A percentile compares a stretch with the other conserved stretches of the same genome.
Conservation (phyloP, 1,284 basidiomycete species). For the Agroathelia rolfsii region DNA sequence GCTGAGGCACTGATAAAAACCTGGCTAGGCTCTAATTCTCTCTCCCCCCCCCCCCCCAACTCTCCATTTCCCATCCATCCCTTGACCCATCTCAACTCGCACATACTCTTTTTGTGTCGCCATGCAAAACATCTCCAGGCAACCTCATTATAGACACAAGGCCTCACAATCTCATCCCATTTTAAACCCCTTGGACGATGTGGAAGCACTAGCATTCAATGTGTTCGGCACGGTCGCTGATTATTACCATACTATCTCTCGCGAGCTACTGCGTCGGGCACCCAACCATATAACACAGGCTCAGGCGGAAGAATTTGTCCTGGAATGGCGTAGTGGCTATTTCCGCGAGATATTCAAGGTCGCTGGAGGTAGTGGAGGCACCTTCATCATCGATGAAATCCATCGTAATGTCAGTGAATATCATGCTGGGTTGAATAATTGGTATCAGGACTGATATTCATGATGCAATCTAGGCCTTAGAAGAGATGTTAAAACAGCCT, state of each 20-base stretch:
- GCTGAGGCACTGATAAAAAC: too few relatives aligned
- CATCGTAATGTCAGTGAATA: conserved; percentile 37
- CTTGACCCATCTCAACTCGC: too few relatives aligned
- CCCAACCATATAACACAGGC: conserved; percentile 15
- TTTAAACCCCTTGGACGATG: too few relatives aligned
- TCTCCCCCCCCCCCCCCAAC: too few relatives aligned
- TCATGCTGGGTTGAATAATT: neutral
- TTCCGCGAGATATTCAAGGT: conserved; percentile 33
- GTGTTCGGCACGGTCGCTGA: conserved; percentile 58
- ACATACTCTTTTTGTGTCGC: too few relatives aligned
- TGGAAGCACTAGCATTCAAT: conserved; percentile 53
- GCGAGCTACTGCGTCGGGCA: too few relatives aligned
- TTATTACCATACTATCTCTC: conserved; percentile 41
- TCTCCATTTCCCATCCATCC: too few relatives aligned
- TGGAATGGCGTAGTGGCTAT: conserved; percentile 49
- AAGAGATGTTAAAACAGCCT: conserved; percentile 35
- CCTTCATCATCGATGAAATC: conserved; percentile 42
- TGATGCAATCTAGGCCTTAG: conserved; percentile 52
- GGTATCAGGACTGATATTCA: neutral
- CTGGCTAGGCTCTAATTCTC: too few relatives aligned
- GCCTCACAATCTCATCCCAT: too few relatives aligned
- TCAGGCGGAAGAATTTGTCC: conserved; percentile 40
- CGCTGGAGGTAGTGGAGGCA: conserved; percentile 33
- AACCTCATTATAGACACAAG: too few relatives aligned
- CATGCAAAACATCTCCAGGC: too few relatives aligned